Conservation (phyloP, 257 asterid genomes). For the Nicotiana tabacum region DNA sequence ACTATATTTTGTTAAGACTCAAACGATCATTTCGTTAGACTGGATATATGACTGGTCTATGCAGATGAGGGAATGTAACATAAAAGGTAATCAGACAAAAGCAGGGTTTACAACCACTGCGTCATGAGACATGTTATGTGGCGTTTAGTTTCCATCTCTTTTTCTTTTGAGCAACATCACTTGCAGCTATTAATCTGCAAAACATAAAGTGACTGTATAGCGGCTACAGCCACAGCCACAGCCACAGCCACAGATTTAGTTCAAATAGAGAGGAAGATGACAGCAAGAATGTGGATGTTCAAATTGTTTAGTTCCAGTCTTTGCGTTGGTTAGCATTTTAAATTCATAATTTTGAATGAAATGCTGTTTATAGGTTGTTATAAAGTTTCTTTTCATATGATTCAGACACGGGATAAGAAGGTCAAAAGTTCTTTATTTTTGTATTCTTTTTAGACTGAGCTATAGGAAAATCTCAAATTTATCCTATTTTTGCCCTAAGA, state of each 20-base stretch:
- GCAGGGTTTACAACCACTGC: neutral
- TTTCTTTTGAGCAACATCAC: neutral
- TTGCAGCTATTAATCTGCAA: neutral
- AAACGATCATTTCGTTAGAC: neutral
- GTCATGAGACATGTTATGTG: neutral
- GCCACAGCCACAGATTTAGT: neutral
- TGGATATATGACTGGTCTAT: neutral
- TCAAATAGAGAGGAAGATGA: neutral
- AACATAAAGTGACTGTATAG: neutral
- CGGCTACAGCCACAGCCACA: neutral
- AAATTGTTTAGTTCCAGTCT: neutral
- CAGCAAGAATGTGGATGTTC: neutral
- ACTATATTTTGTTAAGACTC: neutral
- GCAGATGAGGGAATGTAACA: neutral
- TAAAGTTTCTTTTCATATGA: neutral
- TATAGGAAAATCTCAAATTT: neutral
- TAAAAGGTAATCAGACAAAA: neutral
- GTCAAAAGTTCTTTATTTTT: neutral
- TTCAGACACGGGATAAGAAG: neutral
- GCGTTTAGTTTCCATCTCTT: neutral
- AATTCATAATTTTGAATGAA: neutral
- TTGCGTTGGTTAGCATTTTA: neutral
- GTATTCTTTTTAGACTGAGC: neutral
- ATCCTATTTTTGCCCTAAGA: neutral
- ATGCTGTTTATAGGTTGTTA: neutral